Conservation (phyloP, 768 basidiomycete genomes). For the Boletus edulis region DNA sequence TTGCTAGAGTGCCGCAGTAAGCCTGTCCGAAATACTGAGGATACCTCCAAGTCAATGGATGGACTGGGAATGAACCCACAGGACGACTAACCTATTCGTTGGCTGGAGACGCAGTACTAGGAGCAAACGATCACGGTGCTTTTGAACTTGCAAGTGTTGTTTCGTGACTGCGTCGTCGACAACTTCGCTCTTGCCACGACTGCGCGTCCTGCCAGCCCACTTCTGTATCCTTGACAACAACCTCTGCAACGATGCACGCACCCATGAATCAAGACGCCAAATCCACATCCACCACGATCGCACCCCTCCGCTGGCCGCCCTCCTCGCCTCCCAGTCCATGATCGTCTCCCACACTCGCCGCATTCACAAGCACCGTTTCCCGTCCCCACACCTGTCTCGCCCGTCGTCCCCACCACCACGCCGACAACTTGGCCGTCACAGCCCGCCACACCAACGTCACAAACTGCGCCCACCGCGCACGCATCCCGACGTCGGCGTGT, state of each 20-base stretch:
- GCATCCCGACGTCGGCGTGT: neutral
- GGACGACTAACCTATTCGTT: neutral
- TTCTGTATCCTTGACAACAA: neutral
- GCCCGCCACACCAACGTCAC: slow-evolving; percentile 13
- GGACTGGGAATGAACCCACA: neutral
- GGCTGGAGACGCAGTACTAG: neutral
- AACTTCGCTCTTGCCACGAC: no score
- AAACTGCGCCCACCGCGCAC: slow-evolving; percentile 15
- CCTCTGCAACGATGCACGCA: neutral
- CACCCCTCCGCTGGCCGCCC: slow-evolving; percentile 22
- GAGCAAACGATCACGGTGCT: neutral
- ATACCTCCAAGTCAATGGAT: neutral
- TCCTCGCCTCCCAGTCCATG: neutral
- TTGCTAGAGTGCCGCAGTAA: no score
- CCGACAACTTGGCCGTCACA: slow-evolving; percentile 1
- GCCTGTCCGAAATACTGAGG: no score
- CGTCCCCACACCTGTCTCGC: slow-evolving; percentile 7
- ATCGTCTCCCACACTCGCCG: slow-evolving; percentile 25
- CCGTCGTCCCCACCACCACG: slow-evolving; percentile 9
- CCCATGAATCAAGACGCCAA: slow-evolving; percentile 1
- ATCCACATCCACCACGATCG: slow-evolving; percentile 28
- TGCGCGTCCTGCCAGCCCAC: neutral
- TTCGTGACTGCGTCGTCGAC: no score
- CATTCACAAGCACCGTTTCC: slow-evolving; percentile 33
- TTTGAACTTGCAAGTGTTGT: neutral